phyloP scores from a whole-genome alignment of 768 basidiomycete species.

The Rubroboletus pulcherrimus region DNA sequence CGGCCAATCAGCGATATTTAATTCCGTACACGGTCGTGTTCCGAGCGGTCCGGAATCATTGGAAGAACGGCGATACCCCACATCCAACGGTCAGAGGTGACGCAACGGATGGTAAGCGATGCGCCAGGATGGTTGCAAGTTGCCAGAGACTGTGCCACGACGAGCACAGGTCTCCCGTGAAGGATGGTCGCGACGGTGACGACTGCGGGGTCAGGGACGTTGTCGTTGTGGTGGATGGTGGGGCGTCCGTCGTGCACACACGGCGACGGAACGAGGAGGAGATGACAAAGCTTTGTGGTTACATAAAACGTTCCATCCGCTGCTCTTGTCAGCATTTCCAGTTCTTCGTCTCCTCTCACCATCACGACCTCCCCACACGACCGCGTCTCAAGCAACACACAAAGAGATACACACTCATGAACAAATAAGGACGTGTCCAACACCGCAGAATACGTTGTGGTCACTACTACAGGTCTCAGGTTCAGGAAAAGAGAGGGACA shows the following conservation, averaged over 20 bases:
- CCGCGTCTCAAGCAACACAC: neutral
- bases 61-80: neutral
- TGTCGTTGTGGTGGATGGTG: neutral
- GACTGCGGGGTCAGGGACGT: neutral
- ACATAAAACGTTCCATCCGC: conserved; percentile 31
- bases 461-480: conserved; percentile 14
- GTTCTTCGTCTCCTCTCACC: conserved; percentile 33
- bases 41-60: neutral
- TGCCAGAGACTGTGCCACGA: neutral
- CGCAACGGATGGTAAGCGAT: too few species aligned
- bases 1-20: neutral
- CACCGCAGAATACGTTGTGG: neutral
- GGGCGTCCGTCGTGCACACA: neutral
- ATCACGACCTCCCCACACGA: conserved; percentile 15
- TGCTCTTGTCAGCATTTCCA: conserved; percentile 34
- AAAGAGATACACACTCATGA: neutral
- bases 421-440: neutral
- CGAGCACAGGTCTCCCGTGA: neutral
- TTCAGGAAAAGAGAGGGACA: neutral
- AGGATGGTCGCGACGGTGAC: neutral
- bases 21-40: neutral
- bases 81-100: neutral
- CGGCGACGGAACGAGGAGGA: conserved; percentile 2
- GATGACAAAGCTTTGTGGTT: conserved; percentile 36
- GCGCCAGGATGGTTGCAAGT: neutral